phyloP scores from a whole-genome alignment of 257 asterid species.

The Scutellaria barbata region DNA sequence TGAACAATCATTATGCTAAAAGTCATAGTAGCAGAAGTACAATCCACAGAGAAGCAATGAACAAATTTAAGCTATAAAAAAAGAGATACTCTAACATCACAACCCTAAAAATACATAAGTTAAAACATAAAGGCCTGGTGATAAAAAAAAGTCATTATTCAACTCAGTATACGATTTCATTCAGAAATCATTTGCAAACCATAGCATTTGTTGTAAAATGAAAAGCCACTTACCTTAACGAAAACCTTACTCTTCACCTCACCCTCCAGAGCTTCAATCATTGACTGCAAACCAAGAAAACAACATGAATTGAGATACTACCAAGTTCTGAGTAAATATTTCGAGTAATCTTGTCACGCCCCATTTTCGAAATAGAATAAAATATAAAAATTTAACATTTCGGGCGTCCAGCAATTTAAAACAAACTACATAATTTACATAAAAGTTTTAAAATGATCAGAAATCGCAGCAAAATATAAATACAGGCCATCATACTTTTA shows the following conservation, averaged over 20 bases:
- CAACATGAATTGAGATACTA: constrained; percentile 21
- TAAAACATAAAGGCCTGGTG: constrained; percentile 5
- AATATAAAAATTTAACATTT: too few relatives aligned
- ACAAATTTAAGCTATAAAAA: constrained; percentile 28
- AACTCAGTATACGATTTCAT: constrained; percentile 16
- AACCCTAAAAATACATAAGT: constrained; percentile 16
- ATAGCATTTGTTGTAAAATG: constrained; percentile 8
- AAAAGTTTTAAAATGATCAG: too few relatives aligned
- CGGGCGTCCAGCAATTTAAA: too few relatives aligned
- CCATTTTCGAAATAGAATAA: too few relatives aligned
- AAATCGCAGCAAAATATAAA: too few relatives aligned
- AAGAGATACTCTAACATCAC: constrained; percentile 9
- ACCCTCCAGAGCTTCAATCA: constrained; percentile 84
- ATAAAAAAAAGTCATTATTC: constrained; percentile 4
- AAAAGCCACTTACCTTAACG: constrained; percentile 61
- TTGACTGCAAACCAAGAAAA: constrained; percentile 60
- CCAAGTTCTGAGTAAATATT: background rate
- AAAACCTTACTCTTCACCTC: constrained; percentile 86
- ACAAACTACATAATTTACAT: too few relatives aligned
- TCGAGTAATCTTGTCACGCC: too few relatives aligned
- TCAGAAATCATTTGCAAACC: constrained; percentile 17
- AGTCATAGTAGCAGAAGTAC: background rate
- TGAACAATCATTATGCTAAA: background rate
- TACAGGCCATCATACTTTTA: too few relatives aligned
- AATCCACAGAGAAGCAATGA: constrained; percentile 10